Evolutionary conservation across 2,329 filamentous ascomycete species (phyloP).

Genomic region (Emergomyces pasteurianus): DNA sequence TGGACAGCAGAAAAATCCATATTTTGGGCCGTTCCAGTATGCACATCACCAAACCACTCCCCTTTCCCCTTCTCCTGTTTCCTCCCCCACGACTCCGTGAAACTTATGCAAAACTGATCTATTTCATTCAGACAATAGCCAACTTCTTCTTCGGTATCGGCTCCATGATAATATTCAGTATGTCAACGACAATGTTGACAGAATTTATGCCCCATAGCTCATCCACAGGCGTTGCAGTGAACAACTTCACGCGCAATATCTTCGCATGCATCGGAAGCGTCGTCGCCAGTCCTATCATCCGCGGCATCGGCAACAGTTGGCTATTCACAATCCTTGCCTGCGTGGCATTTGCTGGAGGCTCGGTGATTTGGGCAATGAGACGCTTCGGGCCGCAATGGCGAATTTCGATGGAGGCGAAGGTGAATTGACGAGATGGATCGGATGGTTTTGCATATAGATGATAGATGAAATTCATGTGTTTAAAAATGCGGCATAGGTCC

Average conservation of each 20-base stretch:
- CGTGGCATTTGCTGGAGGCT: conserved; percentile 46
- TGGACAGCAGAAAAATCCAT: conserved; percentile 57
- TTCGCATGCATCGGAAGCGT: conserved; percentile 60
- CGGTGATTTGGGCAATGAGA: conserved; percentile 49
- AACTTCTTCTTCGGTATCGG: conserved; percentile 65
- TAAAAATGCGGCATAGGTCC: background rate
- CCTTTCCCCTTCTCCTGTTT: background rate
- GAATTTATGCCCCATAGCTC: conserved; percentile 66
- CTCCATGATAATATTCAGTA: conserved; percentile 66
- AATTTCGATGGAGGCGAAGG: conserved; percentile 43
- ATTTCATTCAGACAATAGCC: conserved; percentile 39
- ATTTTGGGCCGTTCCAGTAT: conserved; percentile 48
- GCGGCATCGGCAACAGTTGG: conserved; percentile 63
- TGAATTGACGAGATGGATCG: background rate
- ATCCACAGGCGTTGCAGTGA: conserved; percentile 63
- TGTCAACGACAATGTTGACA: conserved; percentile 69
- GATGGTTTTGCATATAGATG: background rate
- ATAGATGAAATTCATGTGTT: background rate
- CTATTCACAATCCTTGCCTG: conserved; percentile 53
- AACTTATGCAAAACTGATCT: conserved; percentile 3
- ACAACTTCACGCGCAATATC: conserved; percentile 72
- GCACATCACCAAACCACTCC: conserved; percentile 8
- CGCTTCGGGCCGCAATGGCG: conserved; percentile 53
- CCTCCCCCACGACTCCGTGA: conserved; percentile 1
- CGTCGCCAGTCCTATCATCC: conserved; percentile 58